Conservation (phyloP, 2,329 filamentous ascomycete species). For the Pestalotiopsis sp. region DNA sequence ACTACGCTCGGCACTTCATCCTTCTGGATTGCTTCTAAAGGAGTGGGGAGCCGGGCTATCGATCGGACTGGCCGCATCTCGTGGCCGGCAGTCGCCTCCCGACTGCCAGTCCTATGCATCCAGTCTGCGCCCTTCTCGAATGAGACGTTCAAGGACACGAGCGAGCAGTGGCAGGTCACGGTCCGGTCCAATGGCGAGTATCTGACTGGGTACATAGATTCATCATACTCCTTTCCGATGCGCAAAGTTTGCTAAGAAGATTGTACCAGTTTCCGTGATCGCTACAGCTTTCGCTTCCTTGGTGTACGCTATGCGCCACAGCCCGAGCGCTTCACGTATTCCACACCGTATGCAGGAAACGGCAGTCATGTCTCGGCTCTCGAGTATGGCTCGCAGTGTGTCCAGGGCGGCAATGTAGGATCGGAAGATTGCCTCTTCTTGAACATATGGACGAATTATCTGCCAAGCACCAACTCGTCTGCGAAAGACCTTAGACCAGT, state of each 20-base stretch:
- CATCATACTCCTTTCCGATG: not conserved
- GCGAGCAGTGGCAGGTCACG: slow-evolving; percentile 37
- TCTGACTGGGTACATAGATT: slow-evolving; percentile 33
- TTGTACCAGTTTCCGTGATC: slow-evolving; percentile 25
- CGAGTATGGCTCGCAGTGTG: slow-evolving; percentile 39
- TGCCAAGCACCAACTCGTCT: slow-evolving; percentile 31
- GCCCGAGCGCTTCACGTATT: slow-evolving; percentile 47
- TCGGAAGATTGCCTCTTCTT: slow-evolving; percentile 51
- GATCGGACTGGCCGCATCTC: slow-evolving; percentile 28
- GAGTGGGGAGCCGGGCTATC: slow-evolving; percentile 26
- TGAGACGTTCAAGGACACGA: slow-evolving; percentile 31
- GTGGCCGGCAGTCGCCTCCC: slow-evolving; percentile 14
- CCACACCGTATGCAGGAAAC: slow-evolving; percentile 38
- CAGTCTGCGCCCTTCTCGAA: slow-evolving; percentile 45
- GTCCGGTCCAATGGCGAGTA: slow-evolving; percentile 41
- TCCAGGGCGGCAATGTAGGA: slow-evolving; percentile 36
- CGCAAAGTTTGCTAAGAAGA: not conserved
- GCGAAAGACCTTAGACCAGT: slow-evolving; percentile 36
- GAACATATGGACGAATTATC: slow-evolving; percentile 46
- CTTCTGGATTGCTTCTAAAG: slow-evolving; percentile 39
- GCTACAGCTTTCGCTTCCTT: slow-evolving; percentile 48
- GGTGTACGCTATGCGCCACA: slow-evolving; percentile 49
- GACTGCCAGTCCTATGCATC: slow-evolving; percentile 42
- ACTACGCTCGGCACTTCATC: slow-evolving; percentile 23
- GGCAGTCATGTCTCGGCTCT: slow-evolving; percentile 36